Base-by-base conservation (phyloP, 192 early-diverging fungal genomes). In the Umbelopsis vinacea region DNA sequence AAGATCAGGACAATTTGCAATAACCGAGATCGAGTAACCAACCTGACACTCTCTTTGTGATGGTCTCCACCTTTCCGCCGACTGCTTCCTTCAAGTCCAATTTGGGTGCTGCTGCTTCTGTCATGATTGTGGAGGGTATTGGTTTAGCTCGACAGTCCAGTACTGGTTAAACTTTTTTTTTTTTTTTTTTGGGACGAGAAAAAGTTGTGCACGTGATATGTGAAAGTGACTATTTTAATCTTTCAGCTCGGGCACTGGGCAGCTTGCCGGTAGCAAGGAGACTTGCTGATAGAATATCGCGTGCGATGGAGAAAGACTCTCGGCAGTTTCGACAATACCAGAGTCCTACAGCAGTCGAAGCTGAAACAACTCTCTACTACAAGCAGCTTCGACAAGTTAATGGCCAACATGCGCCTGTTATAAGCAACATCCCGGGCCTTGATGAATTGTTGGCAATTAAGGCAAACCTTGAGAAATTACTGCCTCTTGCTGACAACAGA, bases 31-130 rank as follows among this genome's bases (percentile, higher is more conserved):
- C 3, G n/a, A 21, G 2, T 0, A 23, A 26, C 38, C 22, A 72
- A 76, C 79, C 79, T 38, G 79, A 80, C 15, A 80, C 72, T 40
- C 79, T 71, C 24, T 76, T 80, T n/a, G 69, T 80, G 40, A 80
- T 53, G n/a, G 57, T 71, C 12, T 80, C 79, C 22, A 80, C 75
- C 11, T 50, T 63, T 68, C 79, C 79, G 38, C 67, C 79, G 9
- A 80, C n/a, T 17, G 72, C 63, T 43, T 57, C 52, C 45, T 77
- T 77, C 9, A 72, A 45, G 38, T 71, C 69, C 19, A 46, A 66
- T 22, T 53, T 46, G 17, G 14, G 33, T 48, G 22, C 69, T 45
- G 22, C 69, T 45, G 40, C 40, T 6, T 69, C 45, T 10, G 19
- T 63, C 67, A 60, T 67, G 63, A 35, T 22, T 43, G 24, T 69